Evolutionary conservation across 1,284 basidiomycete genomes (phyloP).

Genomic region (Boletellus sp.): DNA sequence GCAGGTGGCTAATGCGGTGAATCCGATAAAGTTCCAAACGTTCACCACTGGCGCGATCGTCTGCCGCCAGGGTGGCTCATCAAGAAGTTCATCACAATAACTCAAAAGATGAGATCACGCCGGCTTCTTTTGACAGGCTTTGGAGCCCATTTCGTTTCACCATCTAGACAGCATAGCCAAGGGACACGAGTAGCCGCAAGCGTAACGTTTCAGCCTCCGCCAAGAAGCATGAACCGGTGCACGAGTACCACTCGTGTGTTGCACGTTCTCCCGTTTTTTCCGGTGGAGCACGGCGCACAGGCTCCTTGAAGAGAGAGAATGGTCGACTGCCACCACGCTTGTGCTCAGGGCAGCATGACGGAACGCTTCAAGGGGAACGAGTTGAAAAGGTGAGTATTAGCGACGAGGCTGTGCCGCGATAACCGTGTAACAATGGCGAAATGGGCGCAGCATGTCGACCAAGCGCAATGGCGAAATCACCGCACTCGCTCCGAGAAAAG

Average conservation of each 20-base stretch:
- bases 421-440: conserved; percentile 22
- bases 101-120: no score
- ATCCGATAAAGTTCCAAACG: no score
- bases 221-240: not conserved
- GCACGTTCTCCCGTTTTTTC: not conserved
- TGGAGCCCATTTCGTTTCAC: no score
- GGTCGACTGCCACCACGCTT: not conserved
- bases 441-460: conserved; percentile 19
- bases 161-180: not conserved
- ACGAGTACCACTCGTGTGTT: not conserved
- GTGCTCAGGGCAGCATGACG: not conserved
- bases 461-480: conserved; percentile 29
- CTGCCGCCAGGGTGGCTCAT: no score
- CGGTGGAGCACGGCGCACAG: not conserved
- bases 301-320: no score
- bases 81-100: no score
- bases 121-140: no score
- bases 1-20: not conserved
- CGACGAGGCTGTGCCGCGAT: conserved; percentile 1
- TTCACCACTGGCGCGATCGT: no score
- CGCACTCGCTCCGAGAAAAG: conserved; percentile 11
- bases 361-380: not conserved
- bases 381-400: not conserved
- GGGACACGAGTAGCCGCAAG: not conserved
- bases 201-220: not conserved